phyloP scores from a whole-genome alignment of 192 early-diverging fungal species.

The Coemansia sp. region DNA sequence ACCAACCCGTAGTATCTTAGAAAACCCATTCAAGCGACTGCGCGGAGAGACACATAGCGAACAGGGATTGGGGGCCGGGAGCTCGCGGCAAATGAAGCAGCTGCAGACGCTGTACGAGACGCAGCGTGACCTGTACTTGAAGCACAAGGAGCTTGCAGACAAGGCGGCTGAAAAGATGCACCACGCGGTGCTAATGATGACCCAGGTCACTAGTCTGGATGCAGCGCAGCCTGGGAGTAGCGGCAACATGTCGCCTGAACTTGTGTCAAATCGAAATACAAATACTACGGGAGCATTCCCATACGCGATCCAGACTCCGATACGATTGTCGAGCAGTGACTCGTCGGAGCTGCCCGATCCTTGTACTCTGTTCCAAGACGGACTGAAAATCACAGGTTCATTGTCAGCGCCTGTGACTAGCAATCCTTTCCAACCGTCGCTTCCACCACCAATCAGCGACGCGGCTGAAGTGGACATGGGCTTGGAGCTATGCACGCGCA shows the following conservation, averaged over 20 bases:
- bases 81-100: neutral
- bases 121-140: constrained; percentile 17
- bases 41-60: neutral
- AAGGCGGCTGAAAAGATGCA: constrained; percentile 38
- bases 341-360: neutral
- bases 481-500: neutral
- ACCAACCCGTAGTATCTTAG: neutral
- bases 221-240: neutral
- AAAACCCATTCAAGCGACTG: neutral
- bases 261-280: neutral
- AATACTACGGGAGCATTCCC: neutral
- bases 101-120: constrained; percentile 15
- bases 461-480: neutral
- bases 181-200: constrained; percentile 9
- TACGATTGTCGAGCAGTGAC: neutral
- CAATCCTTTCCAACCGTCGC: neutral
- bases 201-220: neutral
- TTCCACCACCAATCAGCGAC: neutral
- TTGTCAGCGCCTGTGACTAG: neutral
- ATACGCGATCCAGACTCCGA: neutral
- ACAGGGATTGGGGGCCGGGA: neutral
- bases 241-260: neutral
- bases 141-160: constrained; percentile 20
- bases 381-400: neutral
- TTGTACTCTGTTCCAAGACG: neutral